Evolutionary conservation across 257 asterid species (phyloP).

Genomic region (Capsicum baccatum): DNA sequence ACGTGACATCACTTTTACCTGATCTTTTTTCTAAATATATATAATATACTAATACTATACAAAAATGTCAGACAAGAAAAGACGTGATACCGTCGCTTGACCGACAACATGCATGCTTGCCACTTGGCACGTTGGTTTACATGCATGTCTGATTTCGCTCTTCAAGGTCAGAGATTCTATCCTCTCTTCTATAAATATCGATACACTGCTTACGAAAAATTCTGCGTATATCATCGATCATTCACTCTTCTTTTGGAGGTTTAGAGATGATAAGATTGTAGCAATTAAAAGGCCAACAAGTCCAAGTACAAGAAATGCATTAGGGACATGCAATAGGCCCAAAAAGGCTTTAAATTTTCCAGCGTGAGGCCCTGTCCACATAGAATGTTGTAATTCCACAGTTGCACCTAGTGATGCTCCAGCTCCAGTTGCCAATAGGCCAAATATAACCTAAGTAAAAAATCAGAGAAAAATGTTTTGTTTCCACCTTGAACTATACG

Average conservation of each 20-base stretch:
- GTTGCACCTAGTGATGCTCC: constrained; percentile 32
- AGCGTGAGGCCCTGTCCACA: not conserved
- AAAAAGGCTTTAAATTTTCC: not conserved
- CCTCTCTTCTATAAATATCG: not conserved
- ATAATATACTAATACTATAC: not conserved
- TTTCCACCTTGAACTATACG: no score
- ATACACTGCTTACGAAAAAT: not conserved
- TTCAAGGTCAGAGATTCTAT: not conserved
- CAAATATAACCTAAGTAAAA: not conserved
- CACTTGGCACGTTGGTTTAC: not conserved
- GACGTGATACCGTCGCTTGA: not conserved
- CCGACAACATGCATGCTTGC: not conserved
- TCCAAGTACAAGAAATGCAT: constrained; percentile 8
- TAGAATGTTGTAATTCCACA: not conserved
- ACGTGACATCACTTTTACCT: not conserved
- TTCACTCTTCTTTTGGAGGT: not conserved
- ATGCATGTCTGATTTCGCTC: not conserved
- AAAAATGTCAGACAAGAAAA: not conserved
- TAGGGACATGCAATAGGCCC: constrained; percentile 8
- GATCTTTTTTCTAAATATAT: not conserved
- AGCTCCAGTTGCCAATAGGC: constrained; percentile 22
- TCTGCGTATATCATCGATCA: not conserved
- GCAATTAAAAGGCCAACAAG: constrained; percentile 9
- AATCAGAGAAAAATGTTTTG: not conserved
- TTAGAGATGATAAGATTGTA: constrained; percentile 14